These are phyloP conservation scores for Scedosporium dehoogii DNA, from an alignment of 2,329 filamentous ascomycete species.

Conservation along the genomic window DNA sequence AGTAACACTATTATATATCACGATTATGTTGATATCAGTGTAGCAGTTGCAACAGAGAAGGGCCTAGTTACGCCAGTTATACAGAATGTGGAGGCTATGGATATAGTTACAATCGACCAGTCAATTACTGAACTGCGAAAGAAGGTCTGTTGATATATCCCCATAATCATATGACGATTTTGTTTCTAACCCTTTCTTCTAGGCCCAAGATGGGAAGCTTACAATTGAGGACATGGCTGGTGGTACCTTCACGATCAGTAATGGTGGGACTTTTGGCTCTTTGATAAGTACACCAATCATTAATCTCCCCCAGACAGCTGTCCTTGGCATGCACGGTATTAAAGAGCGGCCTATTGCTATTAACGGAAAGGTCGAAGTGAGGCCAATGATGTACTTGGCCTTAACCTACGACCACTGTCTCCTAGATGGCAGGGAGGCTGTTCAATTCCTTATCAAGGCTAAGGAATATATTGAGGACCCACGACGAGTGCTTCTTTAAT, in stretches of 20 bases:
- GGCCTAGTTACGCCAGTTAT: slow-evolving; percentile 94
- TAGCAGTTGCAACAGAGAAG: slow-evolving; percentile 95
- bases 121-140: slow-evolving; percentile 88
- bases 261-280: slow-evolving; percentile 92
- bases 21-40: slow-evolving; percentile 95
- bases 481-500: slow-evolving; percentile 67
- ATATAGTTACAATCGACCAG: slow-evolving; percentile 82
- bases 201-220: slow-evolving; percentile 91
- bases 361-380: slow-evolving; percentile 88
- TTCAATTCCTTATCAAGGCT: slow-evolving; percentile 92
- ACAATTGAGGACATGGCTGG: slow-evolving; percentile 99
- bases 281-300: slow-evolving; percentile 98
- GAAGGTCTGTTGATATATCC: slow-evolving; percentile 52
- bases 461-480: slow-evolving; percentile 98
- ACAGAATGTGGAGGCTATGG: slow-evolving; percentile 81
- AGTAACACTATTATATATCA: slow-evolving; percentile 97
- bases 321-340: slow-evolving; percentile 89
- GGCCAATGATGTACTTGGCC: slow-evolving; percentile 99
- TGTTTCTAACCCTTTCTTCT: neutral
- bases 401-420: slow-evolving; percentile 96
- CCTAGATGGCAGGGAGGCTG: slow-evolving; percentile 87
- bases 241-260: slow-evolving; percentile 96
- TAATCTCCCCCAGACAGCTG: slow-evolving; percentile 88
- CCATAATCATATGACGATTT: neutral
- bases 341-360: slow-evolving; percentile 86